phyloP scores from a whole-genome alignment of 352 stramenopile species.

The Phytophthora rubi region DNA sequence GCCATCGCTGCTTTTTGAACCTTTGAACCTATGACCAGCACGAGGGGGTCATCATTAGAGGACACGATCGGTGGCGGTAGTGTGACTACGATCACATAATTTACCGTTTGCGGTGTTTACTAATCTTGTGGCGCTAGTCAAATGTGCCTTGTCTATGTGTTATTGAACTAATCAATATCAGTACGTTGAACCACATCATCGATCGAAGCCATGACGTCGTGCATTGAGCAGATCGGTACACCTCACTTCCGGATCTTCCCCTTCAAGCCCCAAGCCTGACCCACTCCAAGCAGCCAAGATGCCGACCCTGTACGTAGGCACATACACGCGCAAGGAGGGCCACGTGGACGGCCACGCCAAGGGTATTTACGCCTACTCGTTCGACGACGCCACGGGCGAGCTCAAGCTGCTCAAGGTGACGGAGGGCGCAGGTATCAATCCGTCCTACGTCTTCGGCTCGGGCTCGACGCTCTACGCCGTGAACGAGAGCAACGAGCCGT shows the following conservation, averaged over 20 bases:
- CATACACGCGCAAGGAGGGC: constrained; percentile 83
- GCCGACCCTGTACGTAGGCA: constrained; percentile 76
- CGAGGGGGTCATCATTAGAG: constrained; percentile 1
- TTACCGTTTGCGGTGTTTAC: too few species aligned
- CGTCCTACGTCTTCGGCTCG: constrained; percentile 65
- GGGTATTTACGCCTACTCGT: constrained; percentile 71
- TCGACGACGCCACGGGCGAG: constrained; percentile 58
- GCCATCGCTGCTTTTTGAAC: not conserved
- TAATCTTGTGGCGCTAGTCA: too few species aligned
- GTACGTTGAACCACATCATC: constrained; percentile 1
- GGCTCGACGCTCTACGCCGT: constrained; percentile 59
- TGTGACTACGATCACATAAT: too few species aligned
- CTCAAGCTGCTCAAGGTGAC: constrained; percentile 56
- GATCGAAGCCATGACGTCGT: not conserved
- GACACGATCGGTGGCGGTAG: not conserved
- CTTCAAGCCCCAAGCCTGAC: not conserved
- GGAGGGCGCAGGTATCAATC: constrained; percentile 67
- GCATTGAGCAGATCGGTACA: not conserved
- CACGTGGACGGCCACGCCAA: constrained; percentile 82
- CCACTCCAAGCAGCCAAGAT: constrained; percentile 17
- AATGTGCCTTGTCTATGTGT: too few species aligned
- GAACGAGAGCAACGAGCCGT: constrained; percentile 72
- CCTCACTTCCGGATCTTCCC: constrained; percentile 23
- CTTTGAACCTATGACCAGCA: not conserved
- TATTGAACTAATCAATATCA: too few species aligned